These are phyloP conservation scores for Williopsis jadinii DNA, from an alignment of 1,139 yeast genomes.

Conservation along the genomic window DNA sequence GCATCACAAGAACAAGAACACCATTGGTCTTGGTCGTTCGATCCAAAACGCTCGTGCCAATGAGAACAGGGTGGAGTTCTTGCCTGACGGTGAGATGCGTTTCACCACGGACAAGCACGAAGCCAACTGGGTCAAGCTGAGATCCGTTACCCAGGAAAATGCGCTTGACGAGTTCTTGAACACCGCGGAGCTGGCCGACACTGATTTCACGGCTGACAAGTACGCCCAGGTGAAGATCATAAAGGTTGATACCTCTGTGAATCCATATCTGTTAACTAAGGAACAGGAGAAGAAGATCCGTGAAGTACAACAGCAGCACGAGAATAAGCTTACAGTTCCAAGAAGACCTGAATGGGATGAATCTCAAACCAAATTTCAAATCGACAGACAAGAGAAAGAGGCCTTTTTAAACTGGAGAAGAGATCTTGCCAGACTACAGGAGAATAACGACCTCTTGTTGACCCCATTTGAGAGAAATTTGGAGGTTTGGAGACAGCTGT, in stretches of 20 bases:
- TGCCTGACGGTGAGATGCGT: constrained; percentile 84
- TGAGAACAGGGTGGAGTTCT: constrained; percentile 61
- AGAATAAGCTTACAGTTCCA: constrained; percentile 84
- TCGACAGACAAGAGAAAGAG: constrained; percentile 84
- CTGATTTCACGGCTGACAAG: constrained; percentile 92
- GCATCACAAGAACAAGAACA: constrained; percentile 74
- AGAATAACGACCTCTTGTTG: constrained; percentile 68
- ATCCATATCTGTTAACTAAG: constrained; percentile 51
- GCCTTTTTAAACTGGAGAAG: constrained; percentile 94
- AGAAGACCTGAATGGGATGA: constrained; percentile 85
- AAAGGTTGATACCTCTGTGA: constrained; percentile 51
- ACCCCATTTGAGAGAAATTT: constrained; percentile 97
- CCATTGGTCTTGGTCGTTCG: constrained; percentile 80
- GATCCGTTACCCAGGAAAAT: constrained; percentile 92
- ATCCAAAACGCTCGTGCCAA: constrained; percentile 67
- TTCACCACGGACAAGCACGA: constrained; percentile 78
- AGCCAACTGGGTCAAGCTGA: constrained; percentile 81
- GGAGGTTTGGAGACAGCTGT: constrained; percentile 97
- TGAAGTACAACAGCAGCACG: constrained; percentile 65
- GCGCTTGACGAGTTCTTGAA: constrained; percentile 90
- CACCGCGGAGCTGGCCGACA: constrained; percentile 93
- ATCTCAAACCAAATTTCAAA: constrained; percentile 63
- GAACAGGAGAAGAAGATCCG: constrained; percentile 63
- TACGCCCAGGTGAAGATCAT: constrained; percentile 80
- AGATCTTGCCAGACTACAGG: constrained; percentile 77